Percentiles rank a stretch among this genome's conserved stretches.
These are phyloP conservation scores for Trapa incisa DNA, from an alignment of 345 rosid species.

Conservation along the genomic window DNA sequence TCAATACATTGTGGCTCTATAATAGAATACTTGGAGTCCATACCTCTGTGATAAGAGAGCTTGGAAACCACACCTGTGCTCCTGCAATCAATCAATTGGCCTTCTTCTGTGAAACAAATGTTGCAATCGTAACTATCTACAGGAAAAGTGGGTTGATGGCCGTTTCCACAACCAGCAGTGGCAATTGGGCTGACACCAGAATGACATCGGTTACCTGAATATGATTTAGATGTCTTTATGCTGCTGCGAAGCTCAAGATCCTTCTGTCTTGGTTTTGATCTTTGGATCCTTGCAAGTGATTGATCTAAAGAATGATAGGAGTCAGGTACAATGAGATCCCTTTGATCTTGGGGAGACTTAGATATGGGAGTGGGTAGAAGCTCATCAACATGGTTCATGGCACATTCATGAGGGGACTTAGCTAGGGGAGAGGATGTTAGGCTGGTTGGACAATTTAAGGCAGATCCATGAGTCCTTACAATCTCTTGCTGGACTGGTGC, in stretches of 20 bases:
- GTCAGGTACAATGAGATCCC: slow-evolving; percentile 20
- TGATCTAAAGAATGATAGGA: slow-evolving; percentile 21
- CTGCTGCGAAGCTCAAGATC: slow-evolving; percentile 56
- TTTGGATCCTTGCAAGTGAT: slow-evolving; percentile 53
- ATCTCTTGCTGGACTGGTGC: slow-evolving; percentile 20
- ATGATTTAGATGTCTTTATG: slow-evolving; percentile 31
- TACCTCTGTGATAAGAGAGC: too few relatives aligned
- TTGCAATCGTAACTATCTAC: not conserved
- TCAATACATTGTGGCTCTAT: not conserved
- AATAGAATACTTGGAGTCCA: too few relatives aligned
- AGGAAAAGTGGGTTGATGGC: slow-evolving; percentile 26
- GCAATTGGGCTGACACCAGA: slow-evolving; percentile 14
- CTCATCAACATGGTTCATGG: slow-evolving; percentile 20
- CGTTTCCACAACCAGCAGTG: slow-evolving; percentile 23
- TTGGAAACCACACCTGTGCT: too few relatives aligned
- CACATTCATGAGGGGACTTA: slow-evolving; percentile 10
- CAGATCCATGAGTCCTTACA: slow-evolving; percentile 5
- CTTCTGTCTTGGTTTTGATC: slow-evolving; percentile 68
- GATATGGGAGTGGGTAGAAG: slow-evolving; percentile 16
- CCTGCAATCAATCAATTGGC: too few relatives aligned
- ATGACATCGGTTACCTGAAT: slow-evolving; percentile 17
- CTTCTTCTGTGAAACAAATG: too few relatives aligned
- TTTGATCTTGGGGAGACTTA: slow-evolving; percentile 34
- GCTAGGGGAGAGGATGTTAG: not conserved
- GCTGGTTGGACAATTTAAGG: slow-evolving; percentile 10